Conservation (phyloP, 306 rosid genomes). For the Comarum palustre region DNA sequence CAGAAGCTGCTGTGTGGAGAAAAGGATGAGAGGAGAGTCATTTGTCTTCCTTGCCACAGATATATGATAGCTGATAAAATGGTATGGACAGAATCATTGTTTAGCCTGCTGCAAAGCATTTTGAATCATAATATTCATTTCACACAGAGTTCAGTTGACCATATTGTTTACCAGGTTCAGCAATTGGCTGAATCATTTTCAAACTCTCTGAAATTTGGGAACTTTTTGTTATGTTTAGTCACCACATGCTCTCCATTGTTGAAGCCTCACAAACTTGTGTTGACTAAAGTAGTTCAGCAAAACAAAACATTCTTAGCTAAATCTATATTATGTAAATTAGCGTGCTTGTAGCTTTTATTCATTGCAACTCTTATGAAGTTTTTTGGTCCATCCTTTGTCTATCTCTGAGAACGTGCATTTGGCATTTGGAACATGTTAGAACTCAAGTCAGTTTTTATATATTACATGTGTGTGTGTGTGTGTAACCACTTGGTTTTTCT, state of each 20-base stretch:
- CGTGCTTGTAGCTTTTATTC: constrained; percentile 25
- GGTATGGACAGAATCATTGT: constrained; percentile 43
- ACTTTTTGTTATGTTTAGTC: constrained; percentile 37
- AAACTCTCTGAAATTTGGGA: constrained; percentile 38
- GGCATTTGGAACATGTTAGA: neutral
- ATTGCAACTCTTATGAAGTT: constrained; percentile 5
- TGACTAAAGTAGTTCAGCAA: constrained; percentile 32
- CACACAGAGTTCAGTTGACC: constrained; percentile 39
- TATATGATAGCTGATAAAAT: constrained; percentile 27
- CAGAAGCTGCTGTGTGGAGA: constrained; percentile 39
- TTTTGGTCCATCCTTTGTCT: constrained; percentile 1
- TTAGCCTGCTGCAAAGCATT: constrained; percentile 36
- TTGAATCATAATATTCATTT: constrained; percentile 35
- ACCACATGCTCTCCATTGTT: constrained; percentile 35
- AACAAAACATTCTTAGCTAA: constrained; percentile 32
- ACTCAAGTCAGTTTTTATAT: neutral
- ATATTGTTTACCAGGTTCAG: constrained; percentile 34
- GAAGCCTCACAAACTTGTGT: constrained; percentile 29
- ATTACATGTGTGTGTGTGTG: no score
- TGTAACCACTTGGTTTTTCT: neutral
- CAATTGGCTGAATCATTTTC: constrained; percentile 27
- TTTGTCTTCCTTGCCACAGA: constrained; percentile 39
- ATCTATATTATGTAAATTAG: constrained; percentile 35
- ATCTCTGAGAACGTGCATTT: neutral
- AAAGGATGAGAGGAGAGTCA: constrained; percentile 30